Conservation (phyloP, 805 yeast species). For the Starmerella cellae region DNA sequence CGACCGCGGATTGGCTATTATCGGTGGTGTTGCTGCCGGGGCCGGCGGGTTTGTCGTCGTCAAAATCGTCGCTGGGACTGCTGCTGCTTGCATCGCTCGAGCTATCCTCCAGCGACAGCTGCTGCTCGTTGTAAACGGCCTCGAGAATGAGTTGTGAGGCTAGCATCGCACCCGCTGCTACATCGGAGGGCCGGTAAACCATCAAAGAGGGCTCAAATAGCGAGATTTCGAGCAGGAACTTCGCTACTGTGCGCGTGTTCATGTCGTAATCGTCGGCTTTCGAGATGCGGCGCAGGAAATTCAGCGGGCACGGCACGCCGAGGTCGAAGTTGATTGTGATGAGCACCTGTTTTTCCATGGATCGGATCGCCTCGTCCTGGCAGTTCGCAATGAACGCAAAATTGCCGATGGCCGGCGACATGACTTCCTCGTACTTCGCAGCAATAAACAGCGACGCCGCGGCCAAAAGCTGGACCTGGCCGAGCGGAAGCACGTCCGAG, state of each 20-base stretch:
- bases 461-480: constrained; percentile 71
- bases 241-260: constrained; percentile 70
- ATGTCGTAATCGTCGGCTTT: constrained; percentile 85
- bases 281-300: constrained; percentile 73
- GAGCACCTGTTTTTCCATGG: constrained; percentile 69
- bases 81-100: neutral
- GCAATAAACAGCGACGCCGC: constrained; percentile 79
- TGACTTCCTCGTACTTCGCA: constrained; percentile 87
- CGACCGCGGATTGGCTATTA: neutral
- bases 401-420: constrained; percentile 69
- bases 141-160: constrained; percentile 60
- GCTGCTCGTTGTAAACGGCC: constrained; percentile 1
- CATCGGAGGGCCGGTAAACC: constrained; percentile 57
- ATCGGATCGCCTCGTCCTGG: constrained; percentile 51
- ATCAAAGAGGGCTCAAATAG: constrained; percentile 64
- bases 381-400: constrained; percentile 79
- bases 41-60: neutral
- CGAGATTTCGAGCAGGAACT: constrained; percentile 66
- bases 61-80: no score
- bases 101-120: neutral
- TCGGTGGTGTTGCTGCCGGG: neutral
- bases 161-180: constrained; percentile 83
- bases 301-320: constrained; percentile 80
- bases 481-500: constrained; percentile 43
- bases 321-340: constrained; percentile 60